Evolutionary conservation across 2,329 filamentous ascomycete species (phyloP), one percentile per base, ranked within the genome.

Genomic region (Colletotrichum liriopes): DNA sequence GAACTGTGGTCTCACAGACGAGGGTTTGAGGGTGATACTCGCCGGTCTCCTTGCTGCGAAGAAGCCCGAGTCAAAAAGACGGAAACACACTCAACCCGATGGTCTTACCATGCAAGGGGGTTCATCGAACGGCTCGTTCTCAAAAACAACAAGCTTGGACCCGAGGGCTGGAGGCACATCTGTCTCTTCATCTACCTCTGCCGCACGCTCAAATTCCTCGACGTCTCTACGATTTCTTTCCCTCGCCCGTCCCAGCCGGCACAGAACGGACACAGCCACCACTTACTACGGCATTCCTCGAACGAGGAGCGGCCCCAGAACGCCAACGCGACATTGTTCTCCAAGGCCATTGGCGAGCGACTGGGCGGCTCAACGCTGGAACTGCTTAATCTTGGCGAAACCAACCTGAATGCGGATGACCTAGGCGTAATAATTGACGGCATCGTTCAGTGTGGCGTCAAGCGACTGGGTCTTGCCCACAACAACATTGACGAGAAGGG

Each of bases 181-280:
- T 93, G 93, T 51, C 85, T 98, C 8, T 99, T 98, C 79, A 87
- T 98, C 64, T 94, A 98, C 82, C 92, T 98, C 85, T 98, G 94
- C 77, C 92, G 91, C 73, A 95, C 95, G 1, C 86, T 99, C 67
- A 95, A 95, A 80, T 93, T 90, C 7, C 89, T 98, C 32, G 96
- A 99, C 80, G 81, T 98, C 37, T 97, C 95, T 0, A 93, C 94
- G 77, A 92, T 98, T 71, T 89, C 90, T 3, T 96, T 98, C 75
- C 95, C 94, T 20, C 72, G 76, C 14, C 71, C 74, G 29, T 52
- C 61, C 37, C 66, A 41, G 39, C 67, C 55, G 41, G 37, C 74
- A 54, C 76, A 76, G 26, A 75, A 77, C 39, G 67, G 76, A 35
- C 77, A 79, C 69, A 55, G 29, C 20, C 72, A 74, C 51, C 59